Evolutionary conservation across 106 monocot species (phyloP).

Genomic region (Allium sativum): DNA sequence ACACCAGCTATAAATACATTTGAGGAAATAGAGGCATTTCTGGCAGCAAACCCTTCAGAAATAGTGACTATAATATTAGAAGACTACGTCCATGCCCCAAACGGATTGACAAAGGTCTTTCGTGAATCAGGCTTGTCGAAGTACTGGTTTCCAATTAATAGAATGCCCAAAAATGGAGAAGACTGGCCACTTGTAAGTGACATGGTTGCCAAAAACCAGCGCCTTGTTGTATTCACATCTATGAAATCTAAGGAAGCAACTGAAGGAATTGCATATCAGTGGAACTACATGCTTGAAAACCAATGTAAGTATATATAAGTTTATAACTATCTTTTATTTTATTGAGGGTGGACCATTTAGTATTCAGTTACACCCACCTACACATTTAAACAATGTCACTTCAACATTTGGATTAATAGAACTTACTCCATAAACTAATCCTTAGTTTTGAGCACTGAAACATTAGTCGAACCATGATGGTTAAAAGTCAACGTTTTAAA

Average conservation of each 20-base stretch:
- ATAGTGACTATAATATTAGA: constrained; percentile 72
- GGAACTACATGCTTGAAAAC: constrained; percentile 89
- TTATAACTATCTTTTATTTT: no score
- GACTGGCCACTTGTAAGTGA: constrained; percentile 72
- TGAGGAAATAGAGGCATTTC: constrained; percentile 61
- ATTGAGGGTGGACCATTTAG: no score
- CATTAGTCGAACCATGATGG: no score
- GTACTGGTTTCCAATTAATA: constrained; percentile 72
- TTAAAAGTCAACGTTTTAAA: no score
- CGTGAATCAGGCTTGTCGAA: constrained; percentile 48
- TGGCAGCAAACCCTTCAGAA: constrained; percentile 62
- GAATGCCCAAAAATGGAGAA: constrained; percentile 54
- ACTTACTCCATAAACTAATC: no score
- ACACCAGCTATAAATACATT: constrained; percentile 62
- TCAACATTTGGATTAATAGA: no score
- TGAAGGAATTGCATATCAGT: constrained; percentile 86
- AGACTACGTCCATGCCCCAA: constrained; percentile 64
- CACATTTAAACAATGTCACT: no score
- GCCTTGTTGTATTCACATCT: constrained; percentile 74
- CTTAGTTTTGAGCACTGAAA: no score
- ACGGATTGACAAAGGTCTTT: constrained; percentile 66
- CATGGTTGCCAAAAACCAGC: constrained; percentile 59
- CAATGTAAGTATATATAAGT: constrained; percentile 57
- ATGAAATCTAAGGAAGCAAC: constrained; percentile 34
- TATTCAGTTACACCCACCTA: no score